A percentile compares a stretch with the other conserved stretches of the same genome.
These are phyloP conservation scores for Zygosaccharomyces pseudobailii DNA, from an alignment of 1,139 yeast species.

Conservation along the genomic window DNA sequence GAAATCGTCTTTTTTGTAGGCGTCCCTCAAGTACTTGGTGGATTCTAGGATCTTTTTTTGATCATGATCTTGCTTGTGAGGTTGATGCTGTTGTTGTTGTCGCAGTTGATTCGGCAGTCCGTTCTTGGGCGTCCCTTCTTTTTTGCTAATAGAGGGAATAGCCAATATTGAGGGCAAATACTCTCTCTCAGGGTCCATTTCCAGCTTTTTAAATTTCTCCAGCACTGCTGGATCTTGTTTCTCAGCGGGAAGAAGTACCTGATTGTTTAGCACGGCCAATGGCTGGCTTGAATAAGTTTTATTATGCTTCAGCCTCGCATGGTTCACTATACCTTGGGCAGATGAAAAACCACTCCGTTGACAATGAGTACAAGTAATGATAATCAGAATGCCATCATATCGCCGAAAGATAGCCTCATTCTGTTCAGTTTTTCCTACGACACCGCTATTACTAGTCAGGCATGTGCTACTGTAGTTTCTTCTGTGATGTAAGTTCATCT, in stretches of 20 bases:
- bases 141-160: conserved; percentile 20
- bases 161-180: conserved; percentile 34
- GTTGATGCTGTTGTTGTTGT: not conserved
- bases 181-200: conserved; percentile 33
- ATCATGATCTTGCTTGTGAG: conserved; percentile 1
- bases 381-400: conserved; percentile 66
- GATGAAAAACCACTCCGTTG: conserved; percentile 65
- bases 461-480: conserved; percentile 37
- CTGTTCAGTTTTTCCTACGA: conserved; percentile 34
- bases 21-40: conserved; percentile 26
- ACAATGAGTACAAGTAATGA: conserved; percentile 65
- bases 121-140: conserved; percentile 11
- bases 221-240: conserved; percentile 60
- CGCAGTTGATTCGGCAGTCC: conserved; percentile 8
- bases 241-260: conserved; percentile 50
- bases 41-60: conserved; percentile 1
- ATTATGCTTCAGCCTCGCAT: conserved; percentile 69
- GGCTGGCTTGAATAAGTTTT: conserved; percentile 70
- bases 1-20: conserved; percentile 27
- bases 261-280: conserved; percentile 69
- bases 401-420: conserved; percentile 58
- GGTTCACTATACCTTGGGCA: conserved; percentile 77
- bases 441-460: conserved; percentile 34
- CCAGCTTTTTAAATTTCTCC: conserved; percentile 40
- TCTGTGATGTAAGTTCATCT: conserved; percentile 31